Evolutionary conservation across 495 filamentous ascomycete genomes (phyloP).

Genomic region (Penicillium arizonense): DNA sequence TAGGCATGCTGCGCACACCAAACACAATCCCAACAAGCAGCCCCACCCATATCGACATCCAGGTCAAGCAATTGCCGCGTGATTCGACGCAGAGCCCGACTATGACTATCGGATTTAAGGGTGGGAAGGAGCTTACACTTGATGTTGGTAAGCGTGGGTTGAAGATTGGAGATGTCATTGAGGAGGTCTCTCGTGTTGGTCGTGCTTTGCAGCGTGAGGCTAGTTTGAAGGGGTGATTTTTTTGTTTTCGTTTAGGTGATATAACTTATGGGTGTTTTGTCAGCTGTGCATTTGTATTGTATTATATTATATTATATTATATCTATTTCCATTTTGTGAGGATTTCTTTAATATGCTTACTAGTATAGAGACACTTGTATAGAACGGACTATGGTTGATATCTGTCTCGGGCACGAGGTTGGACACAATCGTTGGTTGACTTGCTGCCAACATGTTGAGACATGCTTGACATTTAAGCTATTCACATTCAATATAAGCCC

Average conservation of each 20-base stretch:
- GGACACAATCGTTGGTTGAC: too few relatives aligned
- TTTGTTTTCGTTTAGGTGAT: slow-evolving; percentile 6
- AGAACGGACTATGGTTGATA: too few relatives aligned
- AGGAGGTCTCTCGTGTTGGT: slow-evolving; percentile 89
- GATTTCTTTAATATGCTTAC: too few relatives aligned
- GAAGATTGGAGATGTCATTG: slow-evolving; percentile 81
- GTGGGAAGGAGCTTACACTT: slow-evolving; percentile 45
- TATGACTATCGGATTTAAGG: slow-evolving; percentile 67
- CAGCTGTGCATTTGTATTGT: slow-evolving; percentile 25
- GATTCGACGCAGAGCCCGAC: slow-evolving; percentile 51
- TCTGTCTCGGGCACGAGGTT: too few relatives aligned
- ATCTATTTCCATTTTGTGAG: neutral
- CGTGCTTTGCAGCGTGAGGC: slow-evolving; percentile 75
- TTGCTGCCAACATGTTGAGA: too few relatives aligned
- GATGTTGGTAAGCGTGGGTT: slow-evolving; percentile 85
- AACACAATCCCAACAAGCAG: slow-evolving; percentile 69
- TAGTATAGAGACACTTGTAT: too few relatives aligned
- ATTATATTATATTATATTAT: slow-evolving; percentile 20
- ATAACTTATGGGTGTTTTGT: slow-evolving; percentile 9
- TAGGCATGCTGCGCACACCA: slow-evolving; percentile 67
- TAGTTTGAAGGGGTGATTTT: slow-evolving; percentile 62
- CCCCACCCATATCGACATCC: slow-evolving; percentile 73
- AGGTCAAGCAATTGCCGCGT: slow-evolving; percentile 64
- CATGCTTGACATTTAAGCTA: neutral
- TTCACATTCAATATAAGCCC: neutral